Evolutionary conservation across 2,329 filamentous ascomycete genomes (phyloP).

Genomic region (Fusarium sp.): DNA sequence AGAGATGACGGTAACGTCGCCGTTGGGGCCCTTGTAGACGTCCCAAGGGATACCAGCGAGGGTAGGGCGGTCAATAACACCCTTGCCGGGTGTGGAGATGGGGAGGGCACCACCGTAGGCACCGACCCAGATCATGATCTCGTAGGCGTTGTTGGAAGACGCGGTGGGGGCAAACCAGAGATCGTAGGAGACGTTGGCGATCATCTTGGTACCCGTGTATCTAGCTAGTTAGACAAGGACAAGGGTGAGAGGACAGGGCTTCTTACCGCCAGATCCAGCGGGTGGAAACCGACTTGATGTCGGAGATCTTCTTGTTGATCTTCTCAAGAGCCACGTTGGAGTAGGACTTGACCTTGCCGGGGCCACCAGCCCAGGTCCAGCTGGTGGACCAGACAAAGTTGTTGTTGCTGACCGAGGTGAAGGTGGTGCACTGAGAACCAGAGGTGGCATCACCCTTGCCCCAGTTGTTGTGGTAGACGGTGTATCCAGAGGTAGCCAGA

Average conservation of each 20-base stretch:
- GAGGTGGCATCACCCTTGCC: slow-evolving; percentile 51
- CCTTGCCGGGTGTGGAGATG: slow-evolving; percentile 50
- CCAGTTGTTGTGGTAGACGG: slow-evolving; percentile 67
- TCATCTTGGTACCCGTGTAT: slow-evolving; percentile 49
- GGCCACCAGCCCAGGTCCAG: slow-evolving; percentile 56
- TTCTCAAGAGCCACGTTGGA: slow-evolving; percentile 56
- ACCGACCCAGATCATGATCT: slow-evolving; percentile 75
- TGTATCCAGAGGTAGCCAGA: slow-evolving; percentile 55
- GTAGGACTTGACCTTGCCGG: slow-evolving; percentile 57
- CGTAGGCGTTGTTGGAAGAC: slow-evolving; percentile 61
- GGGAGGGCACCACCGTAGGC: slow-evolving; percentile 69
- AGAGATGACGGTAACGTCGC: slow-evolving; percentile 69
- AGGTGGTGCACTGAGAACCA: slow-evolving; percentile 56
- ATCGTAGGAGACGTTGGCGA: slow-evolving; percentile 71
- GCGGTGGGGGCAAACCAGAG: slow-evolving; percentile 66
- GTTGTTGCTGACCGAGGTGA: slow-evolving; percentile 50
- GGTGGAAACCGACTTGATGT: slow-evolving; percentile 50
- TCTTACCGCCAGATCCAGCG: slow-evolving; percentile 47
- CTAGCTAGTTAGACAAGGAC: slow-evolving; percentile 35
- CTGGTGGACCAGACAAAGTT: slow-evolving; percentile 55
- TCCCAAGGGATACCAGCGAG: slow-evolving; percentile 68
- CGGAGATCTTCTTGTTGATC: slow-evolving; percentile 50
- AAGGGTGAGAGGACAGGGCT: background rate
- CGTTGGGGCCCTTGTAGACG: slow-evolving; percentile 71
- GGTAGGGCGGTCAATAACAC: slow-evolving; percentile 54